Evolutionary conservation across 148 eudicot genomes (phyloP).

Genomic region (Nepenthes gracilis): DNA sequence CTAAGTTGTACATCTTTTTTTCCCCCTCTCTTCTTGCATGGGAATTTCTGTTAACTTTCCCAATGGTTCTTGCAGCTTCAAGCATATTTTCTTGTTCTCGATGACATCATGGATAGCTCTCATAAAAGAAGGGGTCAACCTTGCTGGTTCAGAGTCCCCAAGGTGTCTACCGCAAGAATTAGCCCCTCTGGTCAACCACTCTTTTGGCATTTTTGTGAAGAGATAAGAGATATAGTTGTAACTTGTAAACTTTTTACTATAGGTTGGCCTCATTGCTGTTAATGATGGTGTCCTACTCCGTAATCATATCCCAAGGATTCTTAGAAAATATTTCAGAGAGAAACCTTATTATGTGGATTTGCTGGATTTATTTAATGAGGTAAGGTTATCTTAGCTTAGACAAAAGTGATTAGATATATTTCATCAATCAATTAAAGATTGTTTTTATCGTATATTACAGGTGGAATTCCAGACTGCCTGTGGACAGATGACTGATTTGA

Average conservation of each 20-base stretch:
- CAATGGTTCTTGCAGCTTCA: slow-evolving; percentile 55
- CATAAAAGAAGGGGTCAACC: slow-evolving; percentile 87
- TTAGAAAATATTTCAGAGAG: slow-evolving; percentile 71
- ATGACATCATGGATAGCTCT: slow-evolving; percentile 83
- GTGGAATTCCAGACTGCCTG: slow-evolving; percentile 91
- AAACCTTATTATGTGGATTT: slow-evolving; percentile 84
- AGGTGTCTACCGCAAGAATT: slow-evolving; percentile 19
- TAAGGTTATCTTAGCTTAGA: slow-evolving; percentile 9
- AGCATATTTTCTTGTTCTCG: slow-evolving; percentile 86
- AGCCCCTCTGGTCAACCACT: not conserved
- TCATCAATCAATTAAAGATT: not conserved
- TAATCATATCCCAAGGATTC: slow-evolving; percentile 78
- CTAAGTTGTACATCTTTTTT: not conserved
- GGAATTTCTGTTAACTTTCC: not conserved
- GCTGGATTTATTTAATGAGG: slow-evolving; percentile 94
- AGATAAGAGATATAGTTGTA: too few species aligned
- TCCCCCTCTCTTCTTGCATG: not conserved
- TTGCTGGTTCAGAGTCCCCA: slow-evolving; percentile 78
- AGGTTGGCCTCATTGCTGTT: slow-evolving; percentile 94
- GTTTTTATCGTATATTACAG: slow-evolving; percentile 13
- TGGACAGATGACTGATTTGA: slow-evolving; percentile 97
- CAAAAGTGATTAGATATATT: not conserved
- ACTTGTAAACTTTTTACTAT: not conserved
- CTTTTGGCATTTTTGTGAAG: not conserved
- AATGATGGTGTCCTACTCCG: slow-evolving; percentile 89